Evolutionary conservation across 2,329 filamentous ascomycete species (phyloP).

Genomic region (Mycocentrospora acerina): DNA sequence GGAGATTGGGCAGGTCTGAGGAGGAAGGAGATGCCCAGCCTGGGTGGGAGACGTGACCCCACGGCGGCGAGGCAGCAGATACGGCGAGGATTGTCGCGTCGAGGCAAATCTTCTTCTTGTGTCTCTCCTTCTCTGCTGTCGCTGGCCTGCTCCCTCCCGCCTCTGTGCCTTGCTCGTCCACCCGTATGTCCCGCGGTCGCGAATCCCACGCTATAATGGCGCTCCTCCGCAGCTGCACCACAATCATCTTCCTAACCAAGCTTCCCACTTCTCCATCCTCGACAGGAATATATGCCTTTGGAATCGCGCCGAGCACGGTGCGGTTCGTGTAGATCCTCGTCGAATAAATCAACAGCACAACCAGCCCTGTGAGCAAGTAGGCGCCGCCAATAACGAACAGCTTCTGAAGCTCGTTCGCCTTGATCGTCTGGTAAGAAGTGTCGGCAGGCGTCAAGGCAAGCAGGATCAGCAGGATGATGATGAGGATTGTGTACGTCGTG

Average conservation of each 20-base stretch:
- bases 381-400: slow-evolving; percentile 77
- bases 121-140: slow-evolving; percentile 28
- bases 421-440: slow-evolving; percentile 71
- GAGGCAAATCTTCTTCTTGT: slow-evolving; percentile 24
- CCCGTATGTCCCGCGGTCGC: slow-evolving; percentile 62
- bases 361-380: slow-evolving; percentile 70
- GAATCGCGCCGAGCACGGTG: slow-evolving; percentile 76
- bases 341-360: slow-evolving; percentile 76
- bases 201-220: slow-evolving; percentile 79
- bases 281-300: slow-evolving; percentile 81
- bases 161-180: slow-evolving; percentile 16
- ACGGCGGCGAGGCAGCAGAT: slow-evolving; percentile 57
- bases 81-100: slow-evolving; percentile 42
- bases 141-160: slow-evolving; percentile 16
- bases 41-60: slow-evolving; percentile 81
- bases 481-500: slow-evolving; percentile 74
- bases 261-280: slow-evolving; percentile 80
- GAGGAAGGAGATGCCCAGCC: slow-evolving; percentile 86
- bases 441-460: slow-evolving; percentile 81
- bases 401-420: slow-evolving; percentile 69
- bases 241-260: slow-evolving; percentile 74
- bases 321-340: slow-evolving; percentile 85
- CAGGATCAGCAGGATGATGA: slow-evolving; percentile 70
- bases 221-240: slow-evolving; percentile 70
- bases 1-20: slow-evolving; percentile 73